These are phyloP conservation scores for Leptographium wingfieldii DNA, from an alignment of 2,329 filamentous ascomycete genomes.

Conservation along the genomic window DNA sequence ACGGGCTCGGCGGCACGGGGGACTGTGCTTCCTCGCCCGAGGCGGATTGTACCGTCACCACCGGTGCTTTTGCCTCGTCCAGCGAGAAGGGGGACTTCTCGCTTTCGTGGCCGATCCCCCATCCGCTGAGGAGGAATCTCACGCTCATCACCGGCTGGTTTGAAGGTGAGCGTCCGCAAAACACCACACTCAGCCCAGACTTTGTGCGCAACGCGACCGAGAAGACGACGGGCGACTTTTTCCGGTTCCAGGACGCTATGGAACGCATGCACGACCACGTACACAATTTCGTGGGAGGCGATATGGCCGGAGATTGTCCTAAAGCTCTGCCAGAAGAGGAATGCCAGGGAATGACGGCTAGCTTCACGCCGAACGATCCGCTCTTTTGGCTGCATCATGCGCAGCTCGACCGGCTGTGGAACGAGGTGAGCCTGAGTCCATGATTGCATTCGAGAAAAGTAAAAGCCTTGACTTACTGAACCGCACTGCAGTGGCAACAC, in stretches of 20 bases:
- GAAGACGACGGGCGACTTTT: slow-evolving; percentile 1
- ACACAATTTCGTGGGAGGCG: slow-evolving; percentile 1
- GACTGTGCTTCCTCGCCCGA: not conserved
- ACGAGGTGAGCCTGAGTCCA: not conserved
- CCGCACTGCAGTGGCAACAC: slow-evolving; percentile 1
- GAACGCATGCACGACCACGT: not conserved
- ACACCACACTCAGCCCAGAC: not conserved
- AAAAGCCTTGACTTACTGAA: too few species aligned
- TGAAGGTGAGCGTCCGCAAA: not conserved
- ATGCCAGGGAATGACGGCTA: not conserved
- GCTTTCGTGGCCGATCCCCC: not conserved
- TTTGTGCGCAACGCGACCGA: not conserved
- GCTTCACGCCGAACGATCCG: slow-evolving; percentile 1
- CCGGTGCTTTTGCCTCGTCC: not conserved
- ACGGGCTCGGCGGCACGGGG: not conserved
- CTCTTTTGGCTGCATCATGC: slow-evolving; percentile 2
- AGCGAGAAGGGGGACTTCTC: not conserved
- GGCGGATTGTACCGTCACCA: slow-evolving; percentile 1
- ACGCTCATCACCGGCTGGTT: slow-evolving; percentile 1
- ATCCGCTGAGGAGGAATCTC: not conserved
- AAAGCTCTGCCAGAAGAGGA: not conserved
- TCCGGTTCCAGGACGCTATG: not conserved
- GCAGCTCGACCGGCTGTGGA: not conserved
- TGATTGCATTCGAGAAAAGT: too few species aligned
- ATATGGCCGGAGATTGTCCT: not conserved